phyloP scores from a whole-genome alignment of 208 protist genomes.

The Lotmaria passim region DNA sequence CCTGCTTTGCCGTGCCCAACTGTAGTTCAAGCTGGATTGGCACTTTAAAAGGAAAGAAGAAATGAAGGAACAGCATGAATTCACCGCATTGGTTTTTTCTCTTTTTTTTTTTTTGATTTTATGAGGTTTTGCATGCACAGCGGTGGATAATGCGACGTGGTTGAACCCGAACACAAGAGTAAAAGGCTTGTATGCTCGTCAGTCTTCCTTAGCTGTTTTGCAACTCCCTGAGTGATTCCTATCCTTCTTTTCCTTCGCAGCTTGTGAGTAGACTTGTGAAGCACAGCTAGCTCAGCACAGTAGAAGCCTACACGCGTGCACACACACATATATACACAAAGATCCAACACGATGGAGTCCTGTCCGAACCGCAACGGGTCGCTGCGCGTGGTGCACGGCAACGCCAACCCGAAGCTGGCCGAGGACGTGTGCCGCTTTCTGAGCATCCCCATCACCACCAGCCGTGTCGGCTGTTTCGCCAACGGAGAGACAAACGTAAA shows the following conservation, averaged over 20 bases:
- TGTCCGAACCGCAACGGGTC: conserved; percentile 59
- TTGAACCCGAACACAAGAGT: too few species aligned
- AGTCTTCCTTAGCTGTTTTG: too few species aligned
- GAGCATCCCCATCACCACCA: conserved; percentile 69
- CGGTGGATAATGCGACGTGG: too few species aligned
- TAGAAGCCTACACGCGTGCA: conserved; percentile 4
- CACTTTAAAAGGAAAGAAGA: conserved; percentile 4
- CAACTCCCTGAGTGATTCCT: not conserved
- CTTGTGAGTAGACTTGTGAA: too few species aligned
- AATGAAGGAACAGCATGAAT: conserved; percentile 7
- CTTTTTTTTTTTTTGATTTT: not conserved
- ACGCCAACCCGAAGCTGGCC: conserved; percentile 88
- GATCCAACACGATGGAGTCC: conserved; percentile 24
- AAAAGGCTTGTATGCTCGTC: too few species aligned
- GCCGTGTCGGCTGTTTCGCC: conserved; percentile 81
- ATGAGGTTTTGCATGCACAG: not conserved
- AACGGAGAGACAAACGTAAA: conserved; percentile 91
- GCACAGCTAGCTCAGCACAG: too few species aligned
- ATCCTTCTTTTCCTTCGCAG: conserved; percentile 2
- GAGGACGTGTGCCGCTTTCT: conserved; percentile 79
- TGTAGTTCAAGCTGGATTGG: too few species aligned
- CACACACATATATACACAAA: conserved; percentile 18
- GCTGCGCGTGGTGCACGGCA: conserved; percentile 85
- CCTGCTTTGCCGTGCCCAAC: not conserved
- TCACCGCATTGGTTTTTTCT: not conserved